phyloP scores from a whole-genome alignment of 331 rosid species.

The Telfairia occidentalis region DNA sequence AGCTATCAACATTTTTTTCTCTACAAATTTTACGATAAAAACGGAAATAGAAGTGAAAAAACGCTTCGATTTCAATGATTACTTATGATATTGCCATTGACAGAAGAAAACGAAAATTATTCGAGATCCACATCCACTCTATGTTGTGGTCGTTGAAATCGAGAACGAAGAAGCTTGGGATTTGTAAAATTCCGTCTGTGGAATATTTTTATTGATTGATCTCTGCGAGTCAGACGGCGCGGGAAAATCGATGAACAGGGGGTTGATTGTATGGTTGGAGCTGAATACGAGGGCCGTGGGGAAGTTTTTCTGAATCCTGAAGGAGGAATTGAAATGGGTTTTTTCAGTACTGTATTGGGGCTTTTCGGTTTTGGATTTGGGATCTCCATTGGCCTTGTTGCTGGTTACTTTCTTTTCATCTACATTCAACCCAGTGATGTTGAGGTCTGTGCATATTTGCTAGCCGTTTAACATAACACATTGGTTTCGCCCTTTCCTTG shows the following conservation, averaged over 20 bases:
- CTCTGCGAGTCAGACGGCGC: neutral
- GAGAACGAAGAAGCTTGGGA: constrained; percentile 5
- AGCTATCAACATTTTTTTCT: neutral
- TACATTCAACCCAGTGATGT: constrained; percentile 49
- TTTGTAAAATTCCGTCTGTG: neutral
- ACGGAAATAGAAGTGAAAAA: neutral
- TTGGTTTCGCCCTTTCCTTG: neutral
- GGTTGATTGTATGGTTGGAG: constrained; percentile 7
- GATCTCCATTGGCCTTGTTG: constrained; percentile 54
- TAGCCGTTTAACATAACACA: neutral
- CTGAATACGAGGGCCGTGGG: neutral
- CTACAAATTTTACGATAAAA: neutral
- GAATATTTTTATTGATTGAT: neutral
- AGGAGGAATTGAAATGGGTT: constrained; percentile 50
- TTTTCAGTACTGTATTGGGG: constrained; percentile 57
- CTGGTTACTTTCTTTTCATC: constrained; percentile 73
- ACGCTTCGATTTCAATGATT: neutral
- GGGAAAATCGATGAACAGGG: constrained; percentile 14
- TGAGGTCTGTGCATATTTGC: constrained; percentile 25
- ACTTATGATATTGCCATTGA: neutral
- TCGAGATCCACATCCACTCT: neutral
- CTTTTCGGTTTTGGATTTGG: constrained; percentile 82
- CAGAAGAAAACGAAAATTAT: too few relatives aligned
- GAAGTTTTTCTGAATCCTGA: neutral
- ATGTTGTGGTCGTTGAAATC: constrained; percentile 3